phyloP scores from a whole-genome alignment of 768 basidiomycete genomes.

The Mycena vitilis region DNA sequence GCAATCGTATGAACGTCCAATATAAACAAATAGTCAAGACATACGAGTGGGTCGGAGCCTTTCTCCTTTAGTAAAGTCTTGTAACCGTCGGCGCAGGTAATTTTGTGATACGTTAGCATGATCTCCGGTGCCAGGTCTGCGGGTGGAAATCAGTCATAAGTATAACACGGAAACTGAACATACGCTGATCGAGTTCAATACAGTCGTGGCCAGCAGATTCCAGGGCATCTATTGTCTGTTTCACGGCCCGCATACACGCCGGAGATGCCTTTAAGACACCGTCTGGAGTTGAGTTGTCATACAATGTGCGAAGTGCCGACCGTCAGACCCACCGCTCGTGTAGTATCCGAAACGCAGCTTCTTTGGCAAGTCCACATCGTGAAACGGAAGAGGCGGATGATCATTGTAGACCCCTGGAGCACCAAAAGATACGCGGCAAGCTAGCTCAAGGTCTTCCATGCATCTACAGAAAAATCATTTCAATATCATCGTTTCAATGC shows the following conservation, averaged over 20 bases:
- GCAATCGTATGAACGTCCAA: too few relatives aligned
- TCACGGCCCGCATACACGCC: conserved; percentile 66
- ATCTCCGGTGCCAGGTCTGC: too few relatives aligned
- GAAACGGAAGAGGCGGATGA: conserved; percentile 22
- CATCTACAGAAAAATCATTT: conserved; percentile 11
- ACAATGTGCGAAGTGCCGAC: too few relatives aligned
- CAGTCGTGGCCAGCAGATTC: conserved; percentile 61
- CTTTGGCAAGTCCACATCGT: conserved; percentile 23
- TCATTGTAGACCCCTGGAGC: conserved; percentile 1
- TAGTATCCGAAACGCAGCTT: conserved; percentile 51
- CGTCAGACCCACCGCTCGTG: conserved; percentile 24
- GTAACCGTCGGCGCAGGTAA: too few relatives aligned
- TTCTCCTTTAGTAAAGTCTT: too few relatives aligned
- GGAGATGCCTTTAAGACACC: conserved; percentile 70
- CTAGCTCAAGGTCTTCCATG: conserved; percentile 33
- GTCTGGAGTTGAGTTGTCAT: neutral
- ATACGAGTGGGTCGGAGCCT: too few relatives aligned
- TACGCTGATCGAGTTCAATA: conserved; percentile 45
- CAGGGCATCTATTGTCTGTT: conserved; percentile 57
- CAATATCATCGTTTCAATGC: neutral
- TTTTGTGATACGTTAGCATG: too few relatives aligned
- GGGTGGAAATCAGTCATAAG: too few relatives aligned
- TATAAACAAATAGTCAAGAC: too few relatives aligned
- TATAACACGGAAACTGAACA: too few relatives aligned
- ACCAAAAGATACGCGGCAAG: conserved; percentile 24